These are phyloP conservation scores for Metarhizium robertsii DNA, from an alignment of 2,329 filamentous ascomycete genomes.

Conservation along the genomic window DNA sequence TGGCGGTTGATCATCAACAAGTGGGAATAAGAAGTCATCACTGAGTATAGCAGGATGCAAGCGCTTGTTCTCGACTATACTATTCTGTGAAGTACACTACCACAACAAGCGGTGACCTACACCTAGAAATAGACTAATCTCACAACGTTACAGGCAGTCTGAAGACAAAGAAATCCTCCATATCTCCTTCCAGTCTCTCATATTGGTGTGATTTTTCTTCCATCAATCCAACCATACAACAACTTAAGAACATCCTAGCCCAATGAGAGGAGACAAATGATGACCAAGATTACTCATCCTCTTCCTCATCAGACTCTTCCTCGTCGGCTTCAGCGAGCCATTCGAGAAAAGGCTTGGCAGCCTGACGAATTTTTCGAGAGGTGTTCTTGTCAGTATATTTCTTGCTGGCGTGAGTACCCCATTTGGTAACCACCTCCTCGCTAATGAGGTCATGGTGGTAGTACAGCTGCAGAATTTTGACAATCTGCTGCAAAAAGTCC, in stretches of 20 bases:
- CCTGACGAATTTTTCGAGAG: constrained; percentile 93
- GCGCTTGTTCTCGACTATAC: neutral
- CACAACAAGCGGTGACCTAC: neutral
- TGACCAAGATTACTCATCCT: constrained; percentile 22
- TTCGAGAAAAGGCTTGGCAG: constrained; percentile 84
- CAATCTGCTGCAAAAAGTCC: constrained; percentile 64
- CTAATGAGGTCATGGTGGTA: constrained; percentile 84
- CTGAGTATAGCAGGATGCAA: neutral
- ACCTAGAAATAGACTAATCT: neutral
- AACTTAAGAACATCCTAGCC: neutral
- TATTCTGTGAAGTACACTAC: neutral
- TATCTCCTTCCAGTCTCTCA: neutral
- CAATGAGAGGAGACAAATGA: neutral
- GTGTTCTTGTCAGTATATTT: constrained; percentile 88
- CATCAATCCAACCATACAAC: neutral
- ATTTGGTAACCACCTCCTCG: constrained; percentile 82
- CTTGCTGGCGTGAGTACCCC: constrained; percentile 94
- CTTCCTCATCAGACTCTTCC: constrained; percentile 55
- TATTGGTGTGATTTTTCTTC: neutral
- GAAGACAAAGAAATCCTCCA: neutral
- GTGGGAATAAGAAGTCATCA: neutral
- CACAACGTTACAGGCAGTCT: neutral
- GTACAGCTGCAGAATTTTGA: constrained; percentile 79
- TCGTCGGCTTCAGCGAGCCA: constrained; percentile 87
- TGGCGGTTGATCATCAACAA: neutral